Percentiles rank a stretch among this genome's conserved stretches.
Conservation (phyloP, 768 basidiomycete species). For the Mycena floridula region DNA sequence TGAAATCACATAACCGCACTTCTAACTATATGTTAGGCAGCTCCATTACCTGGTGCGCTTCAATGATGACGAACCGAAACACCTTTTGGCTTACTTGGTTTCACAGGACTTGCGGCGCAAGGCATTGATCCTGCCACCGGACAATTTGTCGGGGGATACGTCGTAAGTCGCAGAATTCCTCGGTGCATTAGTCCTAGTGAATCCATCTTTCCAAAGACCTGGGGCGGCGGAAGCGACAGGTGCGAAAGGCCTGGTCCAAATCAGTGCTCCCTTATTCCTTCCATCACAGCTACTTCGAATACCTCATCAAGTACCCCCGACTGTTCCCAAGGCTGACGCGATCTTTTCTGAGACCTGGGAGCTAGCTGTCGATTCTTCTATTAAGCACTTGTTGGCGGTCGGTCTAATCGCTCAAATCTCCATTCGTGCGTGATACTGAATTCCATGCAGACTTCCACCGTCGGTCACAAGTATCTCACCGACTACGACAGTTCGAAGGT, state of each 20-base stretch:
- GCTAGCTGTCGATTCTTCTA: slow-evolving; percentile 67
- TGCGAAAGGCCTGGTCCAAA: too few relatives aligned
- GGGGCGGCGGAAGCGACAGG: too few relatives aligned
- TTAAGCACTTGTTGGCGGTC: slow-evolving; percentile 50
- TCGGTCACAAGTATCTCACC: slow-evolving; percentile 59
- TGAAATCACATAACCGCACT: neutral
- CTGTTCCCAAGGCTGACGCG: slow-evolving; percentile 60
- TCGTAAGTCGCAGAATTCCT: too few relatives aligned
- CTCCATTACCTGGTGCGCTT: slow-evolving; percentile 29
- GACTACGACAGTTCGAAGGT: slow-evolving; percentile 46
- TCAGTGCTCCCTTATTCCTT: too few relatives aligned
- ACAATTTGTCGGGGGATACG: slow-evolving; percentile 34
- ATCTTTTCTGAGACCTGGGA: slow-evolving; percentile 64
- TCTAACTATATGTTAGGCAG: slow-evolving; percentile 18
- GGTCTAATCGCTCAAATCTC: slow-evolving; percentile 6
- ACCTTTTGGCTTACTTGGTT: too few relatives aligned
- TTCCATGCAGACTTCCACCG: slow-evolving; percentile 48
- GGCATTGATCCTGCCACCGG: slow-evolving; percentile 47
- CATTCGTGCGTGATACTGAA: neutral
- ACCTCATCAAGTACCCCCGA: slow-evolving; percentile 67
- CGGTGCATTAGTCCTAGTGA: too few relatives aligned
- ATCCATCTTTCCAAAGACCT: too few relatives aligned
- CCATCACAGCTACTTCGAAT: slow-evolving; percentile 79
- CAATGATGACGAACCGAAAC: too few relatives aligned
- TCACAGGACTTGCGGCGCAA: slow-evolving; percentile 47